Evolutionary conservation across 441 rosid genomes (phyloP), one percentile per base, ranked within the genome.

Genomic region (Eutrema salsugineum): DNA sequence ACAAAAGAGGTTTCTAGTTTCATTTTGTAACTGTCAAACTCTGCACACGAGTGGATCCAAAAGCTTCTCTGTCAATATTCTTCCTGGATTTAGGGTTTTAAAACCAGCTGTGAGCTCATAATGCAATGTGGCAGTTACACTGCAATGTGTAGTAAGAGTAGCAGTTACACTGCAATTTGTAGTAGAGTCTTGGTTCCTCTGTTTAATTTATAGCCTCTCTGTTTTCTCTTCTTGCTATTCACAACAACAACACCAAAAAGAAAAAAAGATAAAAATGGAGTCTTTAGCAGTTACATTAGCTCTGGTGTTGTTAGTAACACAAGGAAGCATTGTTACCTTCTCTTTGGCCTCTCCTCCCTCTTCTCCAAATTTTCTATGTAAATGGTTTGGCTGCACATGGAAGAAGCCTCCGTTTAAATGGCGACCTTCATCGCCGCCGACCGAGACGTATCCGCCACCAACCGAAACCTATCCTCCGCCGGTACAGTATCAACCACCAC

Each of bases 311-410:
- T 44, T 74, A 8, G 35, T 74, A 43, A 74, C 63, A 17, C 78
- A 74, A 60, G 78, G 54, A 67, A 51, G 69, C 56, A 20, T 48
- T 48, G 55, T 64, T 19, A 5, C 49, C 16, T 30, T 38, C 19
- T 73, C 44, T 56, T 66, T 74, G 56, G 78, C 49, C n/a, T 66
- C 73, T 48, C 16, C 57, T 57, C 4, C 47, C 64, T 35, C 64
- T 72, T 35, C 64, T 11, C 27, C 44, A 10, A 11, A 40, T 27
- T n/a, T 6, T 5, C 10, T 46, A 15, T 8, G 56, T 72, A 24
- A 65, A 30, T 49, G 9, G 16, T 50, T 60, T 42, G 40, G 38
- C 19, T 58, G 46, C 20, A 24, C 38, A 1, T 51, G 7, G 56
- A 58, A 63, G 70, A 20, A 27, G 17, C 72, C 72, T 0, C 72